Percentiles rank a stretch among this genome's conserved stretches.
phyloP scores from a whole-genome alignment of 371 early-diverging fungal species.

The Capillidium heterosporum region DNA sequence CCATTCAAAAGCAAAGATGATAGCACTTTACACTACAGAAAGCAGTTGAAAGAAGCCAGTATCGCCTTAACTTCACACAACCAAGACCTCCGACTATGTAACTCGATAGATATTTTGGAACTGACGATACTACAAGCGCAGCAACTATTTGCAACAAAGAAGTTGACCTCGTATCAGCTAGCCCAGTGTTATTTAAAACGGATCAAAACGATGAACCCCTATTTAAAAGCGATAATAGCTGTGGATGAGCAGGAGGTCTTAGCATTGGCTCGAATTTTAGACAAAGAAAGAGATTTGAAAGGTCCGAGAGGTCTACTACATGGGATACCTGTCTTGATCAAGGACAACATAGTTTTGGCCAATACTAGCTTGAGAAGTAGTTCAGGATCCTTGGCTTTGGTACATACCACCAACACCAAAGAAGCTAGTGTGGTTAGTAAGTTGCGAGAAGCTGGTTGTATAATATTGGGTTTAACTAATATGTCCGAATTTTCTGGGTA shows the following conservation, averaged over 20 bases:
- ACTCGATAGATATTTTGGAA: not conserved
- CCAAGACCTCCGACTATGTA: not conserved
- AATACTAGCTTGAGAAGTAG: conserved; percentile 35
- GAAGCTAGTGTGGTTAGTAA: conserved; percentile 52
- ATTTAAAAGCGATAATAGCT: no score
- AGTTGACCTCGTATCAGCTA: not conserved
- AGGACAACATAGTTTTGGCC: conserved; percentile 59
- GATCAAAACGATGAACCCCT: not conserved
- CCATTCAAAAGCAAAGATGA: no score
- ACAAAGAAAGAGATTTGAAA: no score
- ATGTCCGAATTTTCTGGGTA: conserved; percentile 77
- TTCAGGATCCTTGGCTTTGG: conserved; percentile 19
- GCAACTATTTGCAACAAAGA: not conserved
- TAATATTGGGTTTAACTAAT: conserved; percentile 65
- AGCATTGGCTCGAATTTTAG: no score
- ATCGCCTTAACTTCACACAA: not conserved
- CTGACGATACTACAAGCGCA: not conserved
- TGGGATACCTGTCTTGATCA: conserved; percentile 41
- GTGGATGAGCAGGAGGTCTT: no score
- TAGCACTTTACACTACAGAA: no score
- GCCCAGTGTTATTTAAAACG: not conserved
- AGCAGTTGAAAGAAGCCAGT: no score
- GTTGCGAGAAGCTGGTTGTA: conserved; percentile 45
- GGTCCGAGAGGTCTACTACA: conserved; percentile 25
- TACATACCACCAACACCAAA: conserved; percentile 48